Percentiles rank a stretch among this genome's conserved stretches.
phyloP scores from a whole-genome alignment of 768 basidiomycete species.

The Naganishia kalamii region DNA sequence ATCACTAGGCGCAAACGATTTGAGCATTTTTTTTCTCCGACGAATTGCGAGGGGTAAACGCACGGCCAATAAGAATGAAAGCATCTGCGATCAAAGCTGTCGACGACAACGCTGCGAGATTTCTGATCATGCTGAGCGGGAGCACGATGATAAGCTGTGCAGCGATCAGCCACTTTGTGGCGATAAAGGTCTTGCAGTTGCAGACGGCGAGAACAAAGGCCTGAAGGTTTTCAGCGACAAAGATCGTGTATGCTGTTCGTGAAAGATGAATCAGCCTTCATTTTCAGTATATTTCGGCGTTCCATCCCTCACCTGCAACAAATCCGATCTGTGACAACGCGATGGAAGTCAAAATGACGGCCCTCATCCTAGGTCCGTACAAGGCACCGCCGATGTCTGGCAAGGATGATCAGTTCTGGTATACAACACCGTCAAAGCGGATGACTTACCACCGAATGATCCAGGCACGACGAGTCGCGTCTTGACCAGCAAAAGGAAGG shows the following conservation, averaged over 20 bases:
- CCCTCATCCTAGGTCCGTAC: conserved; percentile 90
- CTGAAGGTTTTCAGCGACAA: conserved; percentile 83
- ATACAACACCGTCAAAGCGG: background rate
- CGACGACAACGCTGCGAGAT: conserved; percentile 87
- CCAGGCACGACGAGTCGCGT: conserved; percentile 84
- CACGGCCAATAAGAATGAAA: conserved; percentile 78
- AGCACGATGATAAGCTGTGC: conserved; percentile 79
- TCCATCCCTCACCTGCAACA: conserved; percentile 29
- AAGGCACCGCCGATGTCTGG: conserved; percentile 85
- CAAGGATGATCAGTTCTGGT: background rate
- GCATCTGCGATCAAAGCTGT: conserved; percentile 88
- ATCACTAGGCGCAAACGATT: conserved; percentile 32
- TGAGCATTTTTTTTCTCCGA: no score
- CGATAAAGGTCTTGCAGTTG: conserved; percentile 61
- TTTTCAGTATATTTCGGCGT: background rate
- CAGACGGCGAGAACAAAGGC: conserved; percentile 78
- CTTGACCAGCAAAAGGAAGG: conserved; percentile 82
- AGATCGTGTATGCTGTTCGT: conserved; percentile 85
- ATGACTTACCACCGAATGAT: conserved; percentile 75
- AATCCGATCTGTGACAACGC: conserved; percentile 61
- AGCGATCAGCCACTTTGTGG: conserved; percentile 70
- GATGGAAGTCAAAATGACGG: conserved; percentile 78
- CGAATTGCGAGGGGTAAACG: conserved; percentile 63
- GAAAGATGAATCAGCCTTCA: conserved; percentile 50
- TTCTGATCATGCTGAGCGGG: conserved; percentile 79